A percentile compares a stretch with the other conserved stretches of the same genome.
These are phyloP conservation scores for Lachancea thermotolerans DNA, from an alignment of 805 yeast species.

Conservation along the genomic window DNA sequence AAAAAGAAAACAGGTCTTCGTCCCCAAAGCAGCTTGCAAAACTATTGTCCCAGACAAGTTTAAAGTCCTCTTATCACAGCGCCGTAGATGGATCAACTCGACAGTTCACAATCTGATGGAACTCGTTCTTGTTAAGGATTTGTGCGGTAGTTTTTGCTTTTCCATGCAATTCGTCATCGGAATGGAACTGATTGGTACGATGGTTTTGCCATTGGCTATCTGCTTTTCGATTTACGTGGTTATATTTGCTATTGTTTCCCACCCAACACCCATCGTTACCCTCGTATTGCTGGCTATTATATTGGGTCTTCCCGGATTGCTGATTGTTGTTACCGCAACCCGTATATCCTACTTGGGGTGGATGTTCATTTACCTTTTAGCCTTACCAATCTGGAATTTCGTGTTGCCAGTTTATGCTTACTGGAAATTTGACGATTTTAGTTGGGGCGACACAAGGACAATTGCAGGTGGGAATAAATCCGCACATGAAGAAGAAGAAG, in stretches of 20 bases:
- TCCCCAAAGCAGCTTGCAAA: slow-evolving; percentile 87
- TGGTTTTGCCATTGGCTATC: slow-evolving; percentile 85
- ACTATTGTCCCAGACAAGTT: slow-evolving; percentile 84
- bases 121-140: slow-evolving; percentile 71
- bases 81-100: slow-evolving; percentile 96
- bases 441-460: slow-evolving; percentile 95
- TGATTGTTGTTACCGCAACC: slow-evolving; percentile 76
- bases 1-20: slow-evolving; percentile 76
- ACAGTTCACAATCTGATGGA: slow-evolving; percentile 91
- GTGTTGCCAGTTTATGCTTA: slow-evolving; percentile 78
- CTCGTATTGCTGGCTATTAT: slow-evolving; percentile 69
- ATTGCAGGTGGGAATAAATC: slow-evolving; percentile 57
- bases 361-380: slow-evolving; percentile 69
- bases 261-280: slow-evolving; percentile 73
- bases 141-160: slow-evolving; percentile 91
- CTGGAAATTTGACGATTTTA: slow-evolving; percentile 94
- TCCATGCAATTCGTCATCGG: slow-evolving; percentile 90
- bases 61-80: slow-evolving; percentile 74
- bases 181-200: slow-evolving; percentile 78
- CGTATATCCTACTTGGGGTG: slow-evolving; percentile 65
- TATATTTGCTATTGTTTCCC: slow-evolving; percentile 58
- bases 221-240: slow-evolving; percentile 76
- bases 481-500: slow-evolving; percentile 63
- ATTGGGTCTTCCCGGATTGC: slow-evolving; percentile 77
- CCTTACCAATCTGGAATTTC: slow-evolving; percentile 93